Base-by-base conservation (phyloP, 2,329 filamentous ascomycete genomes). In the Aspergillus clavatus region DNA sequence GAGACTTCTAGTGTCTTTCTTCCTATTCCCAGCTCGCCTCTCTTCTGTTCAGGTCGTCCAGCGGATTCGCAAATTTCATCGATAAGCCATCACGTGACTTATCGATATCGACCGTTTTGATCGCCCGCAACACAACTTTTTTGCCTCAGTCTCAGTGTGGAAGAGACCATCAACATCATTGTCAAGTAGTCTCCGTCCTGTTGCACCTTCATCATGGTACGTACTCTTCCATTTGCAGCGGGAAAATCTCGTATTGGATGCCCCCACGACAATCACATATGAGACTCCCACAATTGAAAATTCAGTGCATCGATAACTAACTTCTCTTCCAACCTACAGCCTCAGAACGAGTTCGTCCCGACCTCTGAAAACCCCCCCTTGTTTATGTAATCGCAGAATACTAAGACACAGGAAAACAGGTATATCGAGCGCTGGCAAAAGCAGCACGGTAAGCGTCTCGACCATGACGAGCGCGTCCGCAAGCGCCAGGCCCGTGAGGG, bases 401-500 rank as follows among this genome's bases (percentile, higher is more conserved):
- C 52, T 44, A 43, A 33, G 40, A n/a, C n/a, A n/a, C n/a, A 21
- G 36, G 40, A 36, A 16, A 41, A 14, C 31, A 72, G 70, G 56
- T 75, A 86, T 67, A 87, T 87, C 73, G 88, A 93, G 71, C 79
- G 86, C 71, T 89, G 82, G 76, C 76, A 79, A 59, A 87, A 87
- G 69, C 77, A 76, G 54, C 76, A 80, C 58, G 76, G 76, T 51
- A 73, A 76, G 63, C 70, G 74, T 48, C 80, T 87, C 56, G 89
- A 95, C 67, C 81, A 91, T 69, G 90, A 96, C 63, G 93, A 98
- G 74, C 84, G 90, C 56, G 75, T 77, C 48, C 87, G 93, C 62
- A 98, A 98, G 79, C 82, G 84, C 59, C 75, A 81, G 52, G 93
- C 93, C 49, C 85, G 93, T 73, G 88, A 95, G 74, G 85, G 82